phyloP scores from a whole-genome alignment of 2,329 filamentous ascomycete species.

The Epicoccum sorghinum region DNA sequence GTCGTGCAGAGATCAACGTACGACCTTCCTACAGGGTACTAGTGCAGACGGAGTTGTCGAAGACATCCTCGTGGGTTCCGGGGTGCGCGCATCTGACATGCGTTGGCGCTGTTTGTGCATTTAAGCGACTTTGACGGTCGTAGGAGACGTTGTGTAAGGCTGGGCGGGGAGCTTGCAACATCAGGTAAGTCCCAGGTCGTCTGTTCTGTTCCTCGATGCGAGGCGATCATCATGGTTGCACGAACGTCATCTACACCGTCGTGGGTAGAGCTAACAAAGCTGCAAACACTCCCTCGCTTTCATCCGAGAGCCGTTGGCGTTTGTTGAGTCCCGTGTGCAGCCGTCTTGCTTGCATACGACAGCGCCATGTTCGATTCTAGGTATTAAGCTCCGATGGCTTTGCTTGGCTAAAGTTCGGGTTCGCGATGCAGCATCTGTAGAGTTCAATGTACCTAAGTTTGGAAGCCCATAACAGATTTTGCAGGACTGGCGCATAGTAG shows the following conservation, averaged over 20 bases:
- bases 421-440: background rate
- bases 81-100: conserved; percentile 7
- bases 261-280: background rate
- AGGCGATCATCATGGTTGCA: conserved; percentile 1
- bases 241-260: background rate
- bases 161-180: background rate
- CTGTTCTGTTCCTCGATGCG: background rate
- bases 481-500: background rate
- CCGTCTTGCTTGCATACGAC: background rate
- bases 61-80: conserved; percentile 11
- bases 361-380: conserved; percentile 6
- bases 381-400: background rate
- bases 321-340: conserved; percentile 13
- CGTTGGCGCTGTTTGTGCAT: conserved; percentile 8
- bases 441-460: background rate
- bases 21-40: conserved; percentile 1
- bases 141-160: conserved; percentile 4
- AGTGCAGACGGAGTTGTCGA: background rate
- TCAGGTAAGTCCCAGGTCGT: conserved; percentile 1
- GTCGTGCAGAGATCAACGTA: conserved; percentile 11
- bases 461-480: background rate
- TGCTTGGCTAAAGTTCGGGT: conserved; percentile 4
- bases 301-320: conserved; percentile 3
- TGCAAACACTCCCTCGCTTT: background rate
- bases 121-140: conserved; percentile 10